phyloP scores from a whole-genome alignment of 495 filamentous ascomycete genomes.

The Glutinoglossum americanum region DNA sequence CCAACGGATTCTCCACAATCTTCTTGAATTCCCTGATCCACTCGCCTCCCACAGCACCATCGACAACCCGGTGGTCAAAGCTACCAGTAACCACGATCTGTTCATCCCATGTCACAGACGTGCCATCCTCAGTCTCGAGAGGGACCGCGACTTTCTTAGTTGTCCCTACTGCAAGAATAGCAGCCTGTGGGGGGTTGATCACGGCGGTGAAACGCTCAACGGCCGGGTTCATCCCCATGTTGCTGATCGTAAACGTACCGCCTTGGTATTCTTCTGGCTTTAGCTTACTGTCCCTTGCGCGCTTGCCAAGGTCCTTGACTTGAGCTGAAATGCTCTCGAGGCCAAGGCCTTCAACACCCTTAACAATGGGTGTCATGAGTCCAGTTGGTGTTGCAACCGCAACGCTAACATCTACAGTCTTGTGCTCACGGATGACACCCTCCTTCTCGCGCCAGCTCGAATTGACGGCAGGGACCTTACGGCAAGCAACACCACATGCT shows the following conservation, averaged over 20 bases:
- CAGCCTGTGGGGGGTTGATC: constrained; percentile 96
- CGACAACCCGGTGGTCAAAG: constrained; percentile 94
- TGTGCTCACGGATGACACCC: constrained; percentile 79
- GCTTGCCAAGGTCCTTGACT: constrained; percentile 91
- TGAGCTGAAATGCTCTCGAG: constrained; percentile 66
- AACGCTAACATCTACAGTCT: constrained; percentile 75
- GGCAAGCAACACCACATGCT: constrained; percentile 67
- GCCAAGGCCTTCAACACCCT: constrained; percentile 60
- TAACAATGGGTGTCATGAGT: constrained; percentile 95
- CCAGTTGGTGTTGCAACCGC: constrained; percentile 87
- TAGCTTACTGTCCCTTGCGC: constrained; percentile 89
- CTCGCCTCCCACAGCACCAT: constrained; percentile 88
- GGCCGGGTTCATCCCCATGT: constrained; percentile 99
- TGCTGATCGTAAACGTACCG: constrained; percentile 96
- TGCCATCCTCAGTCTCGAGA: constrained; percentile 65
- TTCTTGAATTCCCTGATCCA: constrained; percentile 96
- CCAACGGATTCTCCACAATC: constrained; percentile 88
- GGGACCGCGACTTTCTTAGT: constrained; percentile 86
- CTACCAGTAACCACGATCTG: constrained; percentile 84
- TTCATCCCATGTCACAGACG: constrained; percentile 76
- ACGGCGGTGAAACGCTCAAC: constrained; percentile 97
- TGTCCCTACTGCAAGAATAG: constrained; percentile 87
- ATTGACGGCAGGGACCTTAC: constrained; percentile 90
- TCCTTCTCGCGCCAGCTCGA: constrained; percentile 72
- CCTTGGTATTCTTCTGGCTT: constrained; percentile 99